A percentile compares a stretch with the other conserved stretches of the same genome.
Evolutionary conservation across 768 basidiomycete genomes (phyloP).

Genomic region (Podaxis rugospora): DNA sequence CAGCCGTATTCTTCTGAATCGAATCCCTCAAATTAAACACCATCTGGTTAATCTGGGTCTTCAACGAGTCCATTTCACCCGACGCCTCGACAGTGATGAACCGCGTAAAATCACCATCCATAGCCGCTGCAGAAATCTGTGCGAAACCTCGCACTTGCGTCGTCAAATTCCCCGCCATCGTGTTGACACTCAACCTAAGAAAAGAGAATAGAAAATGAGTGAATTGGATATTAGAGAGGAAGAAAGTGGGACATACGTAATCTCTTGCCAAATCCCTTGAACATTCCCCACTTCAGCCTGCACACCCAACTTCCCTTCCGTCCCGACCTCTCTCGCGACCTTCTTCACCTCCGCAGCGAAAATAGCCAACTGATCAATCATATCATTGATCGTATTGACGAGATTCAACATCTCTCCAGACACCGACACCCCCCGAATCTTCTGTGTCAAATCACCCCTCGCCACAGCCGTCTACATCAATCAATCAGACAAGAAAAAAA

Average conservation of each 20-base stretch:
- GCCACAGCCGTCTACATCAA: conserved; percentile 72
- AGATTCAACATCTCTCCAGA: conserved; percentile 95
- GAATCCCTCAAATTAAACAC: conserved; percentile 94
- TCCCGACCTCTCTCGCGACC: conserved; percentile 95
- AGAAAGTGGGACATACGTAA: conserved; percentile 65
- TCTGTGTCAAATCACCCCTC: conserved; percentile 87
- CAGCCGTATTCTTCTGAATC: conserved; percentile 98
- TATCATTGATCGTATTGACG: conserved; percentile 95
- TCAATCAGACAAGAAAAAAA: too few relatives aligned
- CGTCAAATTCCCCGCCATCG: conserved; percentile 95
- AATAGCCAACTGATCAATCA: conserved; percentile 57
- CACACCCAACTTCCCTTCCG: conserved; percentile 97
- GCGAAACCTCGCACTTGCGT: conserved; percentile 99
- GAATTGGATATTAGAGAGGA: background rate
- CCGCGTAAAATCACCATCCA: conserved; percentile 97
- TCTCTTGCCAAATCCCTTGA: conserved; percentile 98
- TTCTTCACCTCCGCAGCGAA: conserved; percentile 75
- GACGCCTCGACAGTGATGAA: conserved; percentile 99
- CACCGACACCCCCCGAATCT: conserved; percentile 89
- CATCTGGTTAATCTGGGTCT: conserved; percentile 99
- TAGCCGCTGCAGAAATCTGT: conserved; percentile 96
- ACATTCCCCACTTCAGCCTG: conserved; percentile 97
- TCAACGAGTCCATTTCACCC: conserved; percentile 99
- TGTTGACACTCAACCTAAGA: conserved; percentile 92
- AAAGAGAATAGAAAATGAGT: background rate